Evolutionary conservation across 2,329 filamentous ascomycete genomes (phyloP).

Genomic region (Talaromyces amestolkiae): DNA sequence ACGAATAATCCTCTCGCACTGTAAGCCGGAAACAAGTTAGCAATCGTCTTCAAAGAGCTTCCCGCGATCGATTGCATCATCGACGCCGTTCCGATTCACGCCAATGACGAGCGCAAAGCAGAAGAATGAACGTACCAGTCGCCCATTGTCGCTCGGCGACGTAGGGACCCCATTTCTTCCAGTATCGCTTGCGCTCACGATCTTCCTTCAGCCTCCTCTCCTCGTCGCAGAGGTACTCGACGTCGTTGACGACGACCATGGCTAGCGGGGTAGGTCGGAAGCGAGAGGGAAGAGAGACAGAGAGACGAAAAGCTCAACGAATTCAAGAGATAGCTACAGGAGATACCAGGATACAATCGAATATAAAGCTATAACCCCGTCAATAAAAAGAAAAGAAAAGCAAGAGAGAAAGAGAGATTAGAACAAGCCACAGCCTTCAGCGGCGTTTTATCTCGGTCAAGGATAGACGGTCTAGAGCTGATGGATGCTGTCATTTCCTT

Average conservation of each 20-base stretch:
- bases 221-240: constrained; percentile 84
- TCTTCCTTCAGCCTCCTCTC: constrained; percentile 88
- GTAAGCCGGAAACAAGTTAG: constrained; percentile 16
- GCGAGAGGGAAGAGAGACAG: background rate
- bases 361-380: background rate
- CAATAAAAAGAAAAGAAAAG: too few relatives aligned
- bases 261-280: background rate
- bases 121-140: constrained; percentile 60
- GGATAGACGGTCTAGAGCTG: background rate
- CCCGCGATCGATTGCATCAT: background rate
- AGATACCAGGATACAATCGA: background rate
- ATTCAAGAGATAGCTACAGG: background rate
- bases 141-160: constrained; percentile 94
- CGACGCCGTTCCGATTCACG: background rate
- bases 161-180: constrained; percentile 98
- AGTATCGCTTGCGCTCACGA: constrained; percentile 79
- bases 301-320: background rate
- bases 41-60: background rate
- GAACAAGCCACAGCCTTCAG: background rate
- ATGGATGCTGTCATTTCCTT: background rate
- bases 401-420: background rate
- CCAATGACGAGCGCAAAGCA: background rate
- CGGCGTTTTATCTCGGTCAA: background rate
- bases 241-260: constrained; percentile 88
- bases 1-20: constrained; percentile 91